These are phyloP conservation scores for Baeospora myosura DNA, from an alignment of 1,284 basidiomycete species.

Conservation along the genomic window DNA sequence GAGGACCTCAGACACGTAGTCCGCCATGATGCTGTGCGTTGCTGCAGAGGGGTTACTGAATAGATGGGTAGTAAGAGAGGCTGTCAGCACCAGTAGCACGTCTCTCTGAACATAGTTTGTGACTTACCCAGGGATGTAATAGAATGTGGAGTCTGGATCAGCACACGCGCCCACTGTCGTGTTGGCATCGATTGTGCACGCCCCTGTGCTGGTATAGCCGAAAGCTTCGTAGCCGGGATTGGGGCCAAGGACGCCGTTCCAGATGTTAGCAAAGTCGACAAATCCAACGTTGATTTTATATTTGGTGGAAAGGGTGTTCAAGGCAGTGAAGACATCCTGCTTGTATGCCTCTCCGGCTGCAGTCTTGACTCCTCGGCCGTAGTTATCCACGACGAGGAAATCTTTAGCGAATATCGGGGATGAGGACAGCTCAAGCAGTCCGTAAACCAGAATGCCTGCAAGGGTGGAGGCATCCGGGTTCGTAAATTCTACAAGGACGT, in stretches of 20 bases:
- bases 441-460: conserved; percentile 27
- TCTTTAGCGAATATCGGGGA: conserved; percentile 36
- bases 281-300: conserved; percentile 32
- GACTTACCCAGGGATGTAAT: conserved; percentile 42
- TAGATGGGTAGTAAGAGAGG: too few species aligned
- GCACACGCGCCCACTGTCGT: conserved; percentile 27
- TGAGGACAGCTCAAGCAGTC: conserved; percentile 30
- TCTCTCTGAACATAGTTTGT: background rate
- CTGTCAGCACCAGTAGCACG: background rate
- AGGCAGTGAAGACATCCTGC: conserved; percentile 29
- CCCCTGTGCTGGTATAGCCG: conserved; percentile 34
- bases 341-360: conserved; percentile 36
- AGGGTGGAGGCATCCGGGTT: conserved; percentile 24
- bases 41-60: conserved; percentile 34
- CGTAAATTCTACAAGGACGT: conserved; percentile 7
- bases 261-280: conserved; percentile 36
- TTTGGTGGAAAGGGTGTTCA: conserved; percentile 21
- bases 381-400: conserved; percentile 40
- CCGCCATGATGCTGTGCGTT: conserved; percentile 39
- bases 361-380: conserved; percentile 34
- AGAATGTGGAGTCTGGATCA: conserved; percentile 43
- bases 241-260: conserved; percentile 35
- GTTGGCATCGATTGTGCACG: conserved; percentile 24
- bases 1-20: conserved; percentile 41
- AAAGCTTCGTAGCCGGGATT: conserved; percentile 38